phyloP scores from a whole-genome alignment of 192 early-diverging fungal species.

The Podila clonocystis region DNA sequence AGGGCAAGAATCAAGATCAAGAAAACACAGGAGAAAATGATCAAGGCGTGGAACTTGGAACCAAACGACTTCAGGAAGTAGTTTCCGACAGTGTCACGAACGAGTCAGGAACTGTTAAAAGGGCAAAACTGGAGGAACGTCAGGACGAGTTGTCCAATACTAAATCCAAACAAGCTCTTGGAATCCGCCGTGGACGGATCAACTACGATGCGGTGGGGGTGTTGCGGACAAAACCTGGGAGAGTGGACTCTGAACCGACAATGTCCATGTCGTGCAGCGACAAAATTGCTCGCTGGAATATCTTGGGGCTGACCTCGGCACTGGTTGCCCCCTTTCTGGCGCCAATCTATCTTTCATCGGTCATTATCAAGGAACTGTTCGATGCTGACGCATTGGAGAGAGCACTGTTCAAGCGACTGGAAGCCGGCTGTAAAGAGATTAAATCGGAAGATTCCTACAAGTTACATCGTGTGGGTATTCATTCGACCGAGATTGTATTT shows the following conservation, averaged over 20 bases:
- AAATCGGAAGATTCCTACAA: neutral
- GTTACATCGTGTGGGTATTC: neutral
- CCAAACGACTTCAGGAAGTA: neutral
- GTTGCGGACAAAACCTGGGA: conserved; percentile 80
- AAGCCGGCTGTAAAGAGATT: neutral
- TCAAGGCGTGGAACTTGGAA: neutral
- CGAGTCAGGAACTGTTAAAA: neutral
- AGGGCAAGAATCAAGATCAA: conserved; percentile 14
- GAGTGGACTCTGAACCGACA: conserved; percentile 78
- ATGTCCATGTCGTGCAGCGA: conserved; percentile 88
- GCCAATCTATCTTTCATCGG: conserved; percentile 74
- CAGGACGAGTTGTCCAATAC: neutral
- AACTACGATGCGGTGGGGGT: conserved; percentile 66
- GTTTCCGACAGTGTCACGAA: neutral
- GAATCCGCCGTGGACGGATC: conserved; percentile 69
- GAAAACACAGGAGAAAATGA: conserved; percentile 10
- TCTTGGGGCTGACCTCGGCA: conserved; percentile 80
- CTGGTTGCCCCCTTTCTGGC: conserved; percentile 68
- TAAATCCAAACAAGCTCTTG: conserved; percentile 6
- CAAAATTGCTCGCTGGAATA: conserved; percentile 91
- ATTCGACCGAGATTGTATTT: conserved; percentile 4
- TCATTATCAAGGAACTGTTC: conserved; percentile 78
- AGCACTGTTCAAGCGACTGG: conserved; percentile 70
- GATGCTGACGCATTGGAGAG: conserved; percentile 67
- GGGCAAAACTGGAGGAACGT: neutral